These are phyloP conservation scores for Amaranthus hypochondriacus DNA, from an alignment of 148 eudicot species.

Conservation along the genomic window DNA sequence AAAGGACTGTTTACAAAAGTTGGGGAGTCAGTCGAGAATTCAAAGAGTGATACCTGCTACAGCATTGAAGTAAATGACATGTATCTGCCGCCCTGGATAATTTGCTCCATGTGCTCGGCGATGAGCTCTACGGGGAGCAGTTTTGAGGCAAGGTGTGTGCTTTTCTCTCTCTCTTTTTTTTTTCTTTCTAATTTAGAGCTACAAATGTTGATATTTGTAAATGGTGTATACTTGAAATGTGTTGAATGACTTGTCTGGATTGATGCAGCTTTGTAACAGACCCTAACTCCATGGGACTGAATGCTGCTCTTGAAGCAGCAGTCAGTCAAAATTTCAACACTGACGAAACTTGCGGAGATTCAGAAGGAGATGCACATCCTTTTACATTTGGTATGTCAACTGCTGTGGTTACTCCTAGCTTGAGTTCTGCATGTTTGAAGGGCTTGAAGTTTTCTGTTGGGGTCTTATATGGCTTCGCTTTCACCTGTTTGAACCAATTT, in stretches of 20 bases:
- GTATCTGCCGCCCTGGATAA: slow-evolving; percentile 82
- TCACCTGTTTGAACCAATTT: slow-evolving; percentile 39
- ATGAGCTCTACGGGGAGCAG: slow-evolving; percentile 49
- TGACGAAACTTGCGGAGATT: slow-evolving; percentile 30
- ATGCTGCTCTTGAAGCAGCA: slow-evolving; percentile 47
- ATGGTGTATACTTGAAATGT: not conserved
- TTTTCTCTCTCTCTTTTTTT: not conserved
- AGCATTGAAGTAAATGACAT: slow-evolving; percentile 76
- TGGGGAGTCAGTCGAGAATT: slow-evolving; percentile 35
- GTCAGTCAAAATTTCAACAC: slow-evolving; percentile 24
- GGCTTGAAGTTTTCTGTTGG: slow-evolving; percentile 56
- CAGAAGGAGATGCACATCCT: slow-evolving; percentile 18
- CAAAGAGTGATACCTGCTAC: slow-evolving; percentile 51
- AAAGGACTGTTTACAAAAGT: slow-evolving; percentile 30
- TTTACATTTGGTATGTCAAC: slow-evolving; percentile 47
- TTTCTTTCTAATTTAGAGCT: too few relatives aligned
- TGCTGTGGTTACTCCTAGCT: slow-evolving; percentile 34
- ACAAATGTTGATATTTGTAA: not conserved
- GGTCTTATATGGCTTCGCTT: slow-evolving; percentile 51
- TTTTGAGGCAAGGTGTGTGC: slow-evolving; percentile 73
- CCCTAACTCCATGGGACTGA: slow-evolving; percentile 59
- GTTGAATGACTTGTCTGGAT: not conserved
- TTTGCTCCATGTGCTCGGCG: slow-evolving; percentile 50
- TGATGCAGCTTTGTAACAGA: slow-evolving; percentile 69
- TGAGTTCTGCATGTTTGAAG: slow-evolving; percentile 52